Conservation (phyloP, 176 grass and related monocot genomes). For the Pharus latifolius region DNA sequence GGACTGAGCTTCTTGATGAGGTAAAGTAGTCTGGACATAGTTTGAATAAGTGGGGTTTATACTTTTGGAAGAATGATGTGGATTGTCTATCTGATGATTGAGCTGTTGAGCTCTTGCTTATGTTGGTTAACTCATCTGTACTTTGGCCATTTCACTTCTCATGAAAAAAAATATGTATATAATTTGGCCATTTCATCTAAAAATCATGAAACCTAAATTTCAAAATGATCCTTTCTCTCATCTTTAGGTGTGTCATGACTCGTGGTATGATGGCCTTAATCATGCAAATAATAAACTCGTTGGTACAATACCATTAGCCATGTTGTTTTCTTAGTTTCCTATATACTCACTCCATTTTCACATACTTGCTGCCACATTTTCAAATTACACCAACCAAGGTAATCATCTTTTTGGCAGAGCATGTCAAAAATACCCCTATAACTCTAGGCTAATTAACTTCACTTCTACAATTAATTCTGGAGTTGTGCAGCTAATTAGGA, state of each 20-base stretch:
- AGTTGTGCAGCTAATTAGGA: too few relatives aligned
- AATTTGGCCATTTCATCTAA: not conserved
- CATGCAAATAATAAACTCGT: not conserved
- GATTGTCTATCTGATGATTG: slow-evolving; percentile 9
- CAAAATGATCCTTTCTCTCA: not conserved
- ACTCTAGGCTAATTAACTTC: too few relatives aligned
- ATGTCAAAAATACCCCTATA: too few relatives aligned
- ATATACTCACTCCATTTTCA: too few relatives aligned
- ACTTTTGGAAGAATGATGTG: not conserved
- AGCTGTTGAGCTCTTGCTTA: too few relatives aligned
- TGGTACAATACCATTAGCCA: not conserved
- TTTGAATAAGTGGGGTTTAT: not conserved
- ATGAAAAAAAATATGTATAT: too few relatives aligned
- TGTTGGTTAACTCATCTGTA: not conserved
- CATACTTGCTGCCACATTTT: too few relatives aligned
- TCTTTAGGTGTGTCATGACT: not conserved
- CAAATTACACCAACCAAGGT: too few relatives aligned
- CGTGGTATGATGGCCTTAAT: not conserved
- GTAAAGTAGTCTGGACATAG: slow-evolving; percentile 21
- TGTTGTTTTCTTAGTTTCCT: not conserved
- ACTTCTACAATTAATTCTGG: too few relatives aligned
- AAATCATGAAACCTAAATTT: not conserved
- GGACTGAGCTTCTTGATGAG: slow-evolving; percentile 88
- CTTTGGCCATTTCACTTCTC: not conserved
- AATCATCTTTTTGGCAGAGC: too few relatives aligned